These are phyloP conservation scores for Nicotiana obtusifolia DNA, from an alignment of 257 asterid species.

Conservation along the genomic window DNA sequence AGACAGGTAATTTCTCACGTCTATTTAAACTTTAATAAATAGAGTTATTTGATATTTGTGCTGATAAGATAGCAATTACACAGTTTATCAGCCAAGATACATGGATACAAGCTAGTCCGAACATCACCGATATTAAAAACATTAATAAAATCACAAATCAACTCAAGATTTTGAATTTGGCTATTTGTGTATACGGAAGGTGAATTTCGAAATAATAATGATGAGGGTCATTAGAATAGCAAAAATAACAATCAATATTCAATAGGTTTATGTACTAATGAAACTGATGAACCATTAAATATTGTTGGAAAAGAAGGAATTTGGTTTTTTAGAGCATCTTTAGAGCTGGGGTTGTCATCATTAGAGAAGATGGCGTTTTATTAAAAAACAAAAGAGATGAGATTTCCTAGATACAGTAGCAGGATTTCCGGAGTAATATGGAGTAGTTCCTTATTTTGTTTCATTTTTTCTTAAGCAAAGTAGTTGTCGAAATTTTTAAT, in stretches of 20 bases:
- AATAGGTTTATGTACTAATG: slow-evolving; percentile 10
- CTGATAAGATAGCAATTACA: too few relatives aligned
- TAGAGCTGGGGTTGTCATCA: slow-evolving; percentile 37
- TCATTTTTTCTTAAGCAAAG: background rate
- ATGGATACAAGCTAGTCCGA: too few relatives aligned
- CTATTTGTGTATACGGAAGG: background rate
- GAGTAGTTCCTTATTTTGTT: background rate
- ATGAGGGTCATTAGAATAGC: slow-evolving; percentile 28
- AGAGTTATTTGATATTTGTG: too few relatives aligned
- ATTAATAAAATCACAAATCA: too few relatives aligned
- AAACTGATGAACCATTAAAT: slow-evolving; percentile 19
- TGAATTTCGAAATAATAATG: slow-evolving; percentile 11
- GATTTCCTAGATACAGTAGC: background rate
- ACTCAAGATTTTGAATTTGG: too few relatives aligned
- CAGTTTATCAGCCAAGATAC: too few relatives aligned
- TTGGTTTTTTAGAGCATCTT: slow-evolving; percentile 6
- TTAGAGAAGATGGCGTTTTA: slow-evolving; percentile 21
- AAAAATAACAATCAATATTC: slow-evolving; percentile 14
- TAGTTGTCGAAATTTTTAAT: background rate
- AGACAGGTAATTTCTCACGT: too few relatives aligned
- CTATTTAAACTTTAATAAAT: too few relatives aligned
- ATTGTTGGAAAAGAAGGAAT: slow-evolving; percentile 14
- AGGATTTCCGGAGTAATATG: background rate
- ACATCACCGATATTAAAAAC: too few relatives aligned
- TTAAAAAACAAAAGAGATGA: slow-evolving; percentile 1